phyloP scores from a whole-genome alignment of 371 early-diverging fungal species.

The Vairimorpha apis region DNA sequence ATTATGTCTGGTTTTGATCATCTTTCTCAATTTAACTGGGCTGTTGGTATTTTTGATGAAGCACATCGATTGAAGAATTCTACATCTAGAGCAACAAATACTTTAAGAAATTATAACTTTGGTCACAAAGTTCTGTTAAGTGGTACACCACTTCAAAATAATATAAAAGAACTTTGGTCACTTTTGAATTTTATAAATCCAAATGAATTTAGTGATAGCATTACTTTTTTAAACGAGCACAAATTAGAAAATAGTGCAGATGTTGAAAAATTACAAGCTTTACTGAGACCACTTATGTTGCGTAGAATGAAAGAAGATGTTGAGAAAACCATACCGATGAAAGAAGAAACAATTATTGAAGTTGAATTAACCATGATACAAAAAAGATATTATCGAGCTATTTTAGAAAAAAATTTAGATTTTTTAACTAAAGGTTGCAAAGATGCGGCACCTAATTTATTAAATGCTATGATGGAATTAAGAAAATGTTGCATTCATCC shows the following conservation, averaged over 20 bases:
- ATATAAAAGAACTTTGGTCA: slow-evolving; percentile 94
- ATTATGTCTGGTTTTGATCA: slow-evolving; percentile 76
- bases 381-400: slow-evolving; percentile 85
- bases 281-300: slow-evolving; percentile 84
- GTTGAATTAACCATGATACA: slow-evolving; percentile 88
- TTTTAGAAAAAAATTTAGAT: slow-evolving; percentile 86
- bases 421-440: slow-evolving; percentile 70
- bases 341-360: slow-evolving; percentile 87
- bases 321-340: slow-evolving; percentile 86
- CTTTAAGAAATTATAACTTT: slow-evolving; percentile 76
- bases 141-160: slow-evolving; percentile 97
- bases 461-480: slow-evolving; percentile 98
- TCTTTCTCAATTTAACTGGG: slow-evolving; percentile 77
- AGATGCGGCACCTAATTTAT: slow-evolving; percentile 71
- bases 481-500: slow-evolving; percentile 98
- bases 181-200: slow-evolving; percentile 92
- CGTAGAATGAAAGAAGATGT: slow-evolving; percentile 95
- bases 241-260: slow-evolving; percentile 78
- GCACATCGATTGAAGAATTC: slow-evolving; percentile 98
- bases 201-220: slow-evolving; percentile 77
- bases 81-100: slow-evolving; percentile 79
- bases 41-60: slow-evolving; percentile 92
- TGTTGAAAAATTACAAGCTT: slow-evolving; percentile 88
- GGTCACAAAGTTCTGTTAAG: slow-evolving; percentile 85
- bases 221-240: slow-evolving; percentile 93